These are phyloP conservation scores for Staphylotrichum tortipilum DNA, from an alignment of 495 filamentous ascomycete genomes.

Conservation along the genomic window DNA sequence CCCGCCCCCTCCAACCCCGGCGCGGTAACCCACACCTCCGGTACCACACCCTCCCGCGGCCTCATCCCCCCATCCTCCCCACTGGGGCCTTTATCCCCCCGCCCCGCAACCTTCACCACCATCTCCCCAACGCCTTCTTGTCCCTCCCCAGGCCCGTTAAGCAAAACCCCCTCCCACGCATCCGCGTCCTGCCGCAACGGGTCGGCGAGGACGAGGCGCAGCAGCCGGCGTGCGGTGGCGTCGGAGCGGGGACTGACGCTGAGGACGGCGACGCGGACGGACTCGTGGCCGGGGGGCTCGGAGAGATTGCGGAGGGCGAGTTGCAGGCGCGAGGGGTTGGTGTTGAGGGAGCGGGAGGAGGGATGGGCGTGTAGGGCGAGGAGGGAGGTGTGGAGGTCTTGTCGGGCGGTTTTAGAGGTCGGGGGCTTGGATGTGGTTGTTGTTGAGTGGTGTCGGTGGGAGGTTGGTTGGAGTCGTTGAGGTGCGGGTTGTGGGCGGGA, in stretches of 20 bases:
- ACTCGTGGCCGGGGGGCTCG: conserved; percentile 47
- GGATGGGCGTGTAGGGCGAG: conserved; percentile 52
- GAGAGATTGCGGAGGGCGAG: conserved; percentile 72
- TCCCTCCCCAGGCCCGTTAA: neutral
- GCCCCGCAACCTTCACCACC: conserved; percentile 6
- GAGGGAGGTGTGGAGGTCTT: conserved; percentile 54
- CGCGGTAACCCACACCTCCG: conserved; percentile 53
- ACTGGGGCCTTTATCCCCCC: neutral
- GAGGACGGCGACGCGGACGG: conserved; percentile 63
- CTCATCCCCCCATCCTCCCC: too few species aligned
- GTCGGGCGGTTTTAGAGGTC: conserved; percentile 22
- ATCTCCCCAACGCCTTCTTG: conserved; percentile 1
- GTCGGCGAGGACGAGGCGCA: conserved; percentile 67
- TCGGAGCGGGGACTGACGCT: conserved; percentile 19
- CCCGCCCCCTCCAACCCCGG: conserved; percentile 56
- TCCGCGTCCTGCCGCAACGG: conserved; percentile 55
- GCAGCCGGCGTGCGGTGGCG: conserved; percentile 46
- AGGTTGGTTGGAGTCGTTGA: neutral
- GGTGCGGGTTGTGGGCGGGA: conserved; percentile 7
- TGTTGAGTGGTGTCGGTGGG: conserved; percentile 9
- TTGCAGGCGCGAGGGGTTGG: conserved; percentile 68
- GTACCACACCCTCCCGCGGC: conserved; percentile 32
- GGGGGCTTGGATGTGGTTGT: conserved; percentile 12
- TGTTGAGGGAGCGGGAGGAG: conserved; percentile 51
- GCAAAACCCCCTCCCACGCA: conserved; percentile 52